Conservation (phyloP, 345 rosid species). For the Citrus cavaleriei region DNA sequence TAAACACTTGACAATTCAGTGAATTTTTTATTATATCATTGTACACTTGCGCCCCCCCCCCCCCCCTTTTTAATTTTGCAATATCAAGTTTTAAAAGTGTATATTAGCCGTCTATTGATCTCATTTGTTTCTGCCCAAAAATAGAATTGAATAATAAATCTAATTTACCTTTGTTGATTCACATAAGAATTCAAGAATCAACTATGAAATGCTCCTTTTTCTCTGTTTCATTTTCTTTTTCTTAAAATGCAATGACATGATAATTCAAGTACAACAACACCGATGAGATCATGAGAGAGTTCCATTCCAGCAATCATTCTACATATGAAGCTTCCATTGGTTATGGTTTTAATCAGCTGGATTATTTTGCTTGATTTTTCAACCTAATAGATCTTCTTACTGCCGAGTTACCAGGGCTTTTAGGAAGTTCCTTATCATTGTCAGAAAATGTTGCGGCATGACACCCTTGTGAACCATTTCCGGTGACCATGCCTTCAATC, state of each 20-base stretch:
- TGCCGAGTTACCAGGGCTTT: not conserved
- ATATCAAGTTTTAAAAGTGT: not conserved
- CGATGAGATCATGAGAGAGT: not conserved
- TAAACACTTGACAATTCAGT: not conserved
- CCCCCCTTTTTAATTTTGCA: not conserved
- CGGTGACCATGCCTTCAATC: too few species aligned
- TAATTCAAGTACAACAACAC: too few species aligned
- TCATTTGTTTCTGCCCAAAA: not conserved
- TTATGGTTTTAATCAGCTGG: not conserved
- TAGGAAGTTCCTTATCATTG: not conserved
- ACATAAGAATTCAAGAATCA: not conserved
- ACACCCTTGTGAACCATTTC: not conserved
- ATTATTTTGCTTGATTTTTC: not conserved
- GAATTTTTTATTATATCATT: too few species aligned
- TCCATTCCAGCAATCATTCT: not conserved
- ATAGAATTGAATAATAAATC: not conserved
- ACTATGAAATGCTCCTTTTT: not conserved
- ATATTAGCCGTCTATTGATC: not conserved
- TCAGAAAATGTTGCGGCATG: not conserved
- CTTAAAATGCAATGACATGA: too few species aligned
- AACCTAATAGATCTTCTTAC: slow-evolving; percentile 12
- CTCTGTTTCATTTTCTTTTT: not conserved
- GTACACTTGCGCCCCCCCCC: too few species aligned
- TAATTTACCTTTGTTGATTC: too few species aligned
- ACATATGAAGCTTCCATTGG: not conserved